Base-by-base conservation (phyloP, 495 filamentous ascomycete species). In the Podospora conica region DNA sequence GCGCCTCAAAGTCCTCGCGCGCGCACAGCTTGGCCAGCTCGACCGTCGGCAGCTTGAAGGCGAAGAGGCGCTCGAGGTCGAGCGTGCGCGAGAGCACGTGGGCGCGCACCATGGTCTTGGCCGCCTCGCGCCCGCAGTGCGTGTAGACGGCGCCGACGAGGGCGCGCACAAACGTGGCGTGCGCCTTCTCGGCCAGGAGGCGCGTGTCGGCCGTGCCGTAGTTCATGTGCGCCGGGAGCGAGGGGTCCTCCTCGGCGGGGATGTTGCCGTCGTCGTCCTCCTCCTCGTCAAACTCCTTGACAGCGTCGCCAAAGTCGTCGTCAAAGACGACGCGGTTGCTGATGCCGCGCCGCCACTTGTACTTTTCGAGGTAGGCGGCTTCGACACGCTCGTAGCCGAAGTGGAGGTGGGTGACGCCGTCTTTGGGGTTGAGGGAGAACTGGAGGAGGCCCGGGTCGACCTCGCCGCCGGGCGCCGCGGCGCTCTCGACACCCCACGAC, bases 371-470 rank as follows among this genome's bases (percentile, higher is more conserved):
- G 25, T 80, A 69, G 27, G 73, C 71, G 1, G 71, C 56, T 66
- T 79, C 76, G 11, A 72, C 69, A 24, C 81, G 78, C 54, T 74
- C 66, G 72, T 75, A 81, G 18, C 76, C 81, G 74, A 76, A 78
- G 65, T 57, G 70, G 28, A 59, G 53, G 68, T 81, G 69, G 40
- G 83, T 76, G 27, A 84, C 79, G 15, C 89, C 90, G 1, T 90
- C 84, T 31, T 80, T 76, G 40, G 88, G 59, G 56, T 85, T 77
- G 78, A 54, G 48, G 15, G 23, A 18, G 61, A 91, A 95, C 75
- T 98, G 96, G 53, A 98, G 83, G n/a, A 93, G 79, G 10, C 95
- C 96, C 1, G 94, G 90, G 76, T 98, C 93, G 63, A 98, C 94
- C 77, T 98, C 91, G 56, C 85, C 88, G 22, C 92, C 93, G 1